phyloP scores from a whole-genome alignment of 768 basidiomycete species.

The Russula emetica region DNA sequence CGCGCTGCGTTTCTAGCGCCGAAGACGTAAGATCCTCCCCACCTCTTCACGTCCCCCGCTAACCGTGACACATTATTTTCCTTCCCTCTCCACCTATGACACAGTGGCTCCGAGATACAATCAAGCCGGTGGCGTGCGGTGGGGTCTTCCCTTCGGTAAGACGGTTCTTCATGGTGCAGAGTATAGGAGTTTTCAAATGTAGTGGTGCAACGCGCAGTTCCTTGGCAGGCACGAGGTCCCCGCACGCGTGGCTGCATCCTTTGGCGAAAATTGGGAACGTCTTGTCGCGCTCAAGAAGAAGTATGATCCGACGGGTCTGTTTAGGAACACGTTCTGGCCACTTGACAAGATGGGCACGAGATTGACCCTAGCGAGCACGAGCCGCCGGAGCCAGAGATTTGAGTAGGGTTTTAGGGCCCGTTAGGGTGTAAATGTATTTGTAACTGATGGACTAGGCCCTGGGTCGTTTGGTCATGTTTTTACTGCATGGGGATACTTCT shows the following conservation, averaged over 20 bases:
- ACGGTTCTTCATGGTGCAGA: constrained; percentile 25
- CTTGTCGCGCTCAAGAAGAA: constrained; percentile 64
- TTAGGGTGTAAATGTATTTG: background rate
- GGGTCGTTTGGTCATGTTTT: background rate
- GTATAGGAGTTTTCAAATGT: background rate
- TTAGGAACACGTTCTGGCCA: constrained; percentile 81
- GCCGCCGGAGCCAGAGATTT: constrained; percentile 44
- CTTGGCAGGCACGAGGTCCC: constrained; percentile 66
- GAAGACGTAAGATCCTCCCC: constrained; percentile 56
- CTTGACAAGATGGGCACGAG: constrained; percentile 51
- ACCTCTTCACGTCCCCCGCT: constrained; percentile 5
- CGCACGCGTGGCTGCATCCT: constrained; percentile 59
- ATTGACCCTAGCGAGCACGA: constrained; percentile 61
- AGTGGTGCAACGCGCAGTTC: constrained; percentile 47
- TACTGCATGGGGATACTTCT: background rate
- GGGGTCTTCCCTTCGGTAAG: constrained; percentile 82
- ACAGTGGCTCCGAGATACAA: constrained; percentile 76
- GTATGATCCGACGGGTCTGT: constrained; percentile 75
- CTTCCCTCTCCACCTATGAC: background rate
- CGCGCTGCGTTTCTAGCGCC: constrained; percentile 74
- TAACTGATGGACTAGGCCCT: background rate
- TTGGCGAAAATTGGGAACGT: constrained; percentile 70
- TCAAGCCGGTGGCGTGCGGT: constrained; percentile 67
- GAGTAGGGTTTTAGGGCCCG: background rate
- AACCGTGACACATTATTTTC: constrained; percentile 10